Conservation (phyloP, 305 asterid genomes). For the Solanum hybrid region DNA sequence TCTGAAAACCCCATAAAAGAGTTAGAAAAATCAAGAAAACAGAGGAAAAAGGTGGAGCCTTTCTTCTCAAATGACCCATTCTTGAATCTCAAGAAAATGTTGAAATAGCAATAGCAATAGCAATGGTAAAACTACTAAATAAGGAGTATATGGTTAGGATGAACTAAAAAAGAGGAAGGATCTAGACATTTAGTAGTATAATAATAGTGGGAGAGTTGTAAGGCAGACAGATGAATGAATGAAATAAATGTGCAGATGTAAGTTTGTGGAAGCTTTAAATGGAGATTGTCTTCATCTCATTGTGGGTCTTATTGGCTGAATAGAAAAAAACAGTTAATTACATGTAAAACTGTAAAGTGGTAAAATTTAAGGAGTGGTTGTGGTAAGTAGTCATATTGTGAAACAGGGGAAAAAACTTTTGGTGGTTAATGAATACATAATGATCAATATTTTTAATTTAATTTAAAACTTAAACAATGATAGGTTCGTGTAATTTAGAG, state of each 20-base stretch:
- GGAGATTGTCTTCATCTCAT: background rate
- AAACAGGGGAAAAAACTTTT: background rate
- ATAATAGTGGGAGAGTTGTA: background rate
- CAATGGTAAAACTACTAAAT: background rate
- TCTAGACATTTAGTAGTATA: background rate
- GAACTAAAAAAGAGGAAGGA: background rate
- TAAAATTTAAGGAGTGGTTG: background rate
- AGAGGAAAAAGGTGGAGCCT: background rate
- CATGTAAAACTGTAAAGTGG: background rate
- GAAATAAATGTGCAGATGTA: background rate
- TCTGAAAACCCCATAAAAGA: conserved; percentile 14
- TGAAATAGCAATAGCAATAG: background rate
- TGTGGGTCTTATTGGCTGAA: background rate
- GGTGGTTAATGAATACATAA: background rate
- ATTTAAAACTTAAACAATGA: background rate
- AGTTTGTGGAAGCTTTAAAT: background rate
- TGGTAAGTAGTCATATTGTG: background rate
- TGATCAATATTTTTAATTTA: background rate
- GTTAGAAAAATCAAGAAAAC: conserved; percentile 20
- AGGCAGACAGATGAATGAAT: background rate
- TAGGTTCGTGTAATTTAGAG: background rate
- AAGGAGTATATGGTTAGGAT: background rate
- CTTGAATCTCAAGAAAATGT: conserved; percentile 2
- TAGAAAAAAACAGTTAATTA: no score
- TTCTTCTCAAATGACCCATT: conserved; percentile 16